Conservation (phyloP, 2,329 filamentous ascomycete genomes). For the Fusarium nodosum region DNA sequence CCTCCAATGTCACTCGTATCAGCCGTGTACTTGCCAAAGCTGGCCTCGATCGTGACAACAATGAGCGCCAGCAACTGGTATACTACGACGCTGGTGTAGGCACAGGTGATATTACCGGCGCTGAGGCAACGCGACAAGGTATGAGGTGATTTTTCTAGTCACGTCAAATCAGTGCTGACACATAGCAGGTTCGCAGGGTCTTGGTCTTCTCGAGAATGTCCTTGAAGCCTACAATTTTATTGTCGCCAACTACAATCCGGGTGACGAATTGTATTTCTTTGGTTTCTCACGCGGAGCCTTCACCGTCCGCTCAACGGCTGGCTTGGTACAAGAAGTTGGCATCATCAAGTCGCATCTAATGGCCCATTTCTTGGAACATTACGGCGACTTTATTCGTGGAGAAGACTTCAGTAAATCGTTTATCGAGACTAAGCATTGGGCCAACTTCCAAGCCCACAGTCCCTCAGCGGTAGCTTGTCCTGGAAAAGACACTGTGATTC, state of each 20-base stretch:
- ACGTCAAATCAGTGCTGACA: neutral
- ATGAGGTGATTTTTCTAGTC: fast-evolving
- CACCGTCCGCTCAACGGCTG: conserved; percentile 51
- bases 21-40: conserved; percentile 43
- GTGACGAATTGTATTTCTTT: conserved; percentile 49
- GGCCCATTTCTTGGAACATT: conserved; percentile 28
- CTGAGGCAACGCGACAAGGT: conserved; percentile 17
- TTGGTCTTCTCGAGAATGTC: conserved; percentile 47
- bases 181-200: conserved; percentile 22
- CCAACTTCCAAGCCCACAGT: conserved; percentile 1
- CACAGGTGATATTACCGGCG: conserved; percentile 10
- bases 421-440: conserved; percentile 4
- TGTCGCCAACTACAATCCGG: conserved; percentile 48
- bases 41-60: conserved; percentile 39
- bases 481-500: conserved; percentile 11
- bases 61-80: conserved; percentile 50
- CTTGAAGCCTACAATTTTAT: conserved; percentile 53
- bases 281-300: conserved; percentile 54
- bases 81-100: conserved; percentile 49
- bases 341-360: conserved; percentile 39
- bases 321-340: conserved; percentile 38
- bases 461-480: neutral
- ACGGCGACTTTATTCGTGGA: conserved; percentile 11
- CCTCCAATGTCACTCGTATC: conserved; percentile 52
- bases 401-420: conserved; percentile 14